A percentile compares a stretch with the other conserved stretches of the same genome.
Conservation (phyloP, 441 rosid species). For the Syzygium syzygioides region DNA sequence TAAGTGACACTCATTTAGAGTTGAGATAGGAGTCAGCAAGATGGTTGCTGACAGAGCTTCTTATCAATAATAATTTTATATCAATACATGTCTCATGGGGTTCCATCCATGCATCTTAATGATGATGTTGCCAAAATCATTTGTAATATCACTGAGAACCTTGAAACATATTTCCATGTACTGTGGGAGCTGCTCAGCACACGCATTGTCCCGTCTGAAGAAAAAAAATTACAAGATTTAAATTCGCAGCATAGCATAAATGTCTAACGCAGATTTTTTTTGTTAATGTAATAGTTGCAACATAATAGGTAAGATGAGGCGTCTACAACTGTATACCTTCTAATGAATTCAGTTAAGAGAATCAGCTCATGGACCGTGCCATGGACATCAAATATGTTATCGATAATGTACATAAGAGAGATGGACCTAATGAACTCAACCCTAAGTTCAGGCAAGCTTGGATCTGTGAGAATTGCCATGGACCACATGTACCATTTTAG, state of each 20-base stretch:
- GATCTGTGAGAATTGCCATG: constrained; percentile 38
- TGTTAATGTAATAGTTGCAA: neutral
- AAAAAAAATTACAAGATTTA: neutral
- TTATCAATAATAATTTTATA: neutral
- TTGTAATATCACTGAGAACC: constrained; percentile 3
- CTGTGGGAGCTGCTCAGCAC: neutral
- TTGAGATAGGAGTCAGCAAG: neutral
- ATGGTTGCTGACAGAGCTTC: neutral
- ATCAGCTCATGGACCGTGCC: constrained; percentile 46
- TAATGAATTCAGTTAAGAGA: constrained; percentile 34
- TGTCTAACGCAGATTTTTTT: neutral
- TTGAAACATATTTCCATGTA: constrained; percentile 10
- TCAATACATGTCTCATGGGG: neutral
- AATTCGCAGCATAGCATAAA: neutral
- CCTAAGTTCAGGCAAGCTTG: constrained; percentile 34
- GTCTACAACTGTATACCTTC: constrained; percentile 17
- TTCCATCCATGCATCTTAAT: constrained; percentile 16
- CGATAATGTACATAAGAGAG: constrained; percentile 39
- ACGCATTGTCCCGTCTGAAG: neutral
- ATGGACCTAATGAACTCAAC: constrained; percentile 46
- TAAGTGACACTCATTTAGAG: neutral
- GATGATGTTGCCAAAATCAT: constrained; percentile 1
- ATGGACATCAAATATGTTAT: constrained; percentile 52
- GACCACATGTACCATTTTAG: constrained; percentile 60
- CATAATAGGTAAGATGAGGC: neutral